Conservation (phyloP, 2,329 filamentous ascomycete genomes). For the Colletotrichum cereale region DNA sequence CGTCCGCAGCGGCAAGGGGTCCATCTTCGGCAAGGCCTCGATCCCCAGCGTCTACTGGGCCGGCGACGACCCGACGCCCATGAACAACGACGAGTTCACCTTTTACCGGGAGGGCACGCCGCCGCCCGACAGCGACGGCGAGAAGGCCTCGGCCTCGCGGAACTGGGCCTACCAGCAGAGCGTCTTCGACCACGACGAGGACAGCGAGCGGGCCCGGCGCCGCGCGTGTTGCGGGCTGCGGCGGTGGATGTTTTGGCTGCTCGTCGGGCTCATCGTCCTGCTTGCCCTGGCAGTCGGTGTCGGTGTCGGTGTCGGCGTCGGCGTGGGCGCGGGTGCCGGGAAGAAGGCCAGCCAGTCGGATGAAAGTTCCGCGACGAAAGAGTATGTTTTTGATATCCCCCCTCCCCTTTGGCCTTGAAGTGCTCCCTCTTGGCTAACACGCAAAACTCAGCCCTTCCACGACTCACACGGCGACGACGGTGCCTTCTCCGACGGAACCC, state of each 20-base stretch:
- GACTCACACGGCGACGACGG: neutral
- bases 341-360: conserved; percentile 20
- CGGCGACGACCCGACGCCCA: conserved; percentile 33
- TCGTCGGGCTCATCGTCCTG: conserved; percentile 47
- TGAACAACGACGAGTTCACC: conserved; percentile 46
- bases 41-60: conserved; percentile 39
- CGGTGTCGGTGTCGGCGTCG: conserved; percentile 55
- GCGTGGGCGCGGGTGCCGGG: conserved; percentile 45
- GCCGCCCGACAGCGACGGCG: conserved; percentile 43
- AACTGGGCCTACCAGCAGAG: conserved; percentile 27
- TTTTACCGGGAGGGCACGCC: conserved; percentile 58
- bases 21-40: conserved; percentile 36
- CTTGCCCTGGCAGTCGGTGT: conserved; percentile 55
- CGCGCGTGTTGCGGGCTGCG: conserved; percentile 45
- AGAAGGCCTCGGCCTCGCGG: conserved; percentile 30
- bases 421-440: neutral
- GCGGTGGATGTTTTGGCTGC: conserved; percentile 52
- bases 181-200: conserved; percentile 34
- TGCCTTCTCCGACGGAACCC: neutral
- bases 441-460: neutral
- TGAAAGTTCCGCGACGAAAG: neutral
- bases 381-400: conserved; percentile 7
- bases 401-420: neutral
- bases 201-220: conserved; percentile 40
- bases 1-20: conserved; percentile 36